Base-by-base conservation (phyloP, 768 basidiomycete species). In the Leccinum subtestaceum region DNA sequence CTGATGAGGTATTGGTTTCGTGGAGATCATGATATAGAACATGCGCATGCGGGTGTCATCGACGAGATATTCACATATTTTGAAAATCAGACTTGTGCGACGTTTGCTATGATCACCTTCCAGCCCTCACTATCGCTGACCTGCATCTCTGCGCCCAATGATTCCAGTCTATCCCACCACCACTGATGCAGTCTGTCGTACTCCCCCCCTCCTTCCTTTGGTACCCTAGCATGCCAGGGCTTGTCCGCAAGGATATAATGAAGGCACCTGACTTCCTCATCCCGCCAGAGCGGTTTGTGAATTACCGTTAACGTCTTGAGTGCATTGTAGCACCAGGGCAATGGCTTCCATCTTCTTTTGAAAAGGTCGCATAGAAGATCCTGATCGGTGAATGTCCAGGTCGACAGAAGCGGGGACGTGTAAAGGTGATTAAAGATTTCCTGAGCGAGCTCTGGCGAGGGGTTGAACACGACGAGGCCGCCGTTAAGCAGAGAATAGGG, bases 271-370 rank as follows among this genome's bases (percentile, higher is more conserved):
- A 95, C 85, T 71, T 94, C 88, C 4, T 87, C 84, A 68, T 97
- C 93, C 47, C 82, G 76, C 96, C 96, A 99, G 65, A 93, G 68
- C 34, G 80, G 70, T 38, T 80, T 72, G 73, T 99, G 97, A 40
- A 86, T 79, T 32, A 78, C 67, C 48, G 89, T 81, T 65, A 93
- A 72, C n/a, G 95, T 91, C 75, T 93, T 95, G 62, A 98, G 79
- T 0, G 94, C 95, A 66, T 99, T 99, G 73, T 94, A 95, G 60
- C 85, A 85, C 85, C 91, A 97, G 1, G 87, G 83, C 43, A 96
- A 74, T 5, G 91, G 87, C 55, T 77, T 81, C 91, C 92, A 95
- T 69, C 73, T 85, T 17, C 88, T 89, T 56, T 80, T 73, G 77
- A 96, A 98, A 68, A 85, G 84, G 32, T 81, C 82, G 1, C 95